Conservation (phyloP, 805 yeast species). For the Yarrowia porcina region DNA sequence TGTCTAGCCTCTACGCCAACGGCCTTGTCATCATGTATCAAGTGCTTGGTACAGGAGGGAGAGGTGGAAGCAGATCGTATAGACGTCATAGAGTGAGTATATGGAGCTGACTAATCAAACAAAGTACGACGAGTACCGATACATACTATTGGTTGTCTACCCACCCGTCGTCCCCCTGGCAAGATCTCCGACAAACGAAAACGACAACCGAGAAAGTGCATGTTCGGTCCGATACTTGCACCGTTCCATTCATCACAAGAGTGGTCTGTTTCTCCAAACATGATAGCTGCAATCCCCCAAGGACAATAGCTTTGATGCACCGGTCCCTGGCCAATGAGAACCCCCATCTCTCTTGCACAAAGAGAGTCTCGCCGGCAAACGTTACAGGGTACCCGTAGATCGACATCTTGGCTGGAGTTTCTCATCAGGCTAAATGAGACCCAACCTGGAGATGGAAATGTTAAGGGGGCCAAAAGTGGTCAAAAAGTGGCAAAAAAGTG, state of each 20-base stretch:
- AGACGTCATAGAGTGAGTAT: no score
- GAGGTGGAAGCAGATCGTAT: no score
- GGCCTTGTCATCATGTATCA: background rate
- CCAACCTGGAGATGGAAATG: no score
- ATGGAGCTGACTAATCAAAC: no score
- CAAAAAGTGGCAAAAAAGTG: no score
- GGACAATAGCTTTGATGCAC: slow-evolving; percentile 15
- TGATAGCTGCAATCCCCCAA: background rate
- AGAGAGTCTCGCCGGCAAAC: background rate
- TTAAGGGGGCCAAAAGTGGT: no score
- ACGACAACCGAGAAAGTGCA: background rate
- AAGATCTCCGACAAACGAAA: background rate
- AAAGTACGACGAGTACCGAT: no score
- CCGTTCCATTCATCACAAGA: background rate
- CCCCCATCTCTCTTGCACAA: background rate
- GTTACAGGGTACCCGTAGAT: background rate
- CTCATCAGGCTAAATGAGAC: no score
- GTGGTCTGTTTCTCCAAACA: background rate
- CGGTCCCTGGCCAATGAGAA: background rate
- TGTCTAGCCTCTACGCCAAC: background rate
- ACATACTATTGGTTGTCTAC: no score
- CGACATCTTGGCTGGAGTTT: background rate
- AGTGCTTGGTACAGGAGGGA: background rate
- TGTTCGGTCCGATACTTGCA: background rate
- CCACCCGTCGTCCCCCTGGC: no score